Evolutionary conservation across 2,329 filamentous ascomycete species (phyloP), one percentile per base, ranked within the genome.

Genomic region (Cladosporium sp.): DNA sequence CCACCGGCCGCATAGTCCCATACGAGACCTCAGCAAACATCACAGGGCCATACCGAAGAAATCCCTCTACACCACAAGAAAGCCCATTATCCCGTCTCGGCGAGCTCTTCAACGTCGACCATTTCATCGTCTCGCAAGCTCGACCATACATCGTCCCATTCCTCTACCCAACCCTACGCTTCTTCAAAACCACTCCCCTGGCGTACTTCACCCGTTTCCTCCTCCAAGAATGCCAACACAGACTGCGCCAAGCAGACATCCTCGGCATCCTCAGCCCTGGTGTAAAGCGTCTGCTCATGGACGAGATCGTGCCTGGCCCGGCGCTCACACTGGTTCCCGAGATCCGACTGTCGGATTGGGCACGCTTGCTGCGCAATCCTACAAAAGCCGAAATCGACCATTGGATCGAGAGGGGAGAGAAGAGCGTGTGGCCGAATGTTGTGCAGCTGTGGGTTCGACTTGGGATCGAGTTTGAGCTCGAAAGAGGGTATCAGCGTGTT

Each of bases 51-150:
- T 50, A 50, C 42, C 36, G 38, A 22, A 14, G n/a, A 34, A 30
- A 22, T 7, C 36, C 34, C 5, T 36, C 42, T 8, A 50, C 47
- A 25, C 43, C 57, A 2, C 36, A 55, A 55, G 51, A 47, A 42
- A 39, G 30, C n/a, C 85, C 85, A 0, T 81, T 94, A 1, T 81
- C 85, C 56, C 84, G 90, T 39, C 86, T 94, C 30, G 85, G 88
- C 6, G 88, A 93, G 74, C 83, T 93, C 11, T 94, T 94, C 81
- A 95, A 95, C 71, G 90, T 95, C 55, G 95, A 96, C 70, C 92
- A 97, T 77, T 97, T 95, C 75, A 91, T 97, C 64, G 86, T 97
- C 65, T 94, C 89, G 64, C 93, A 97, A 76, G 92, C 93, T 0
- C 83, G 92, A 3, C 93, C 93, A 0, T 96, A 96, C 73, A 80